A percentile compares a stretch with the other conserved stretches of the same genome.
These are phyloP conservation scores for Casuarina cunninghamiana DNA, from an alignment of 306 rosid species.

Conservation along the genomic window DNA sequence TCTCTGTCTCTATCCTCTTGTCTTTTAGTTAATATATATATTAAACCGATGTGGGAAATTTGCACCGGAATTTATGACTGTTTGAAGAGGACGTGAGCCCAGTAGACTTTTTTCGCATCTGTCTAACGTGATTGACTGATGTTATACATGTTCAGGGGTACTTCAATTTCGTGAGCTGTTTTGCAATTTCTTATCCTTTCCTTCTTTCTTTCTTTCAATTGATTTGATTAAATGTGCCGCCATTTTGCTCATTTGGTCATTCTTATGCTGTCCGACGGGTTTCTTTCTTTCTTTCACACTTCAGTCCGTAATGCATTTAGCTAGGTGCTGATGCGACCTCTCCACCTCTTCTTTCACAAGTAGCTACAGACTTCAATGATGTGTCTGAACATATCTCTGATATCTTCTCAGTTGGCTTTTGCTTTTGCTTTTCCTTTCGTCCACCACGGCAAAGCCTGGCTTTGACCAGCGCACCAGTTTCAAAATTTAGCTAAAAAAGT, in stretches of 20 bases:
- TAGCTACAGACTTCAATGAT: conserved; percentile 32
- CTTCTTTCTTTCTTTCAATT: conserved; percentile 30
- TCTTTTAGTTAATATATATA: neutral
- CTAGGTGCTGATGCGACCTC: conserved; percentile 35
- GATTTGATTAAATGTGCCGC: conserved; percentile 95
- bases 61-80: no score
- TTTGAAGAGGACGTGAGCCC: no score
- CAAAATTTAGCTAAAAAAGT: conserved; percentile 21
- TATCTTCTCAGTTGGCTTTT: conserved; percentile 36
- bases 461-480: conserved; percentile 66
- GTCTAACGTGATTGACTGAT: conserved; percentile 70
- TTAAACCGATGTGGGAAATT: neutral
- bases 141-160: conserved; percentile 35
- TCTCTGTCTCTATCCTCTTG: neutral
- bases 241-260: conserved; percentile 55
- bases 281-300: conserved; percentile 19
- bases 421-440: conserved; percentile 81
- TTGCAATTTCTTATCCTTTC: conserved; percentile 17
- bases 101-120: conserved; percentile 20
- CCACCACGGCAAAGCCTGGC: conserved; percentile 43
- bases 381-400: conserved; percentile 29
- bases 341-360: conserved; percentile 6
- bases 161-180: conserved; percentile 23
- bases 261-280: conserved; percentile 27
- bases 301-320: conserved; percentile 29